phyloP scores from a whole-genome alignment of 2,329 filamentous ascomycete genomes.

The Claviceps sp. region DNA sequence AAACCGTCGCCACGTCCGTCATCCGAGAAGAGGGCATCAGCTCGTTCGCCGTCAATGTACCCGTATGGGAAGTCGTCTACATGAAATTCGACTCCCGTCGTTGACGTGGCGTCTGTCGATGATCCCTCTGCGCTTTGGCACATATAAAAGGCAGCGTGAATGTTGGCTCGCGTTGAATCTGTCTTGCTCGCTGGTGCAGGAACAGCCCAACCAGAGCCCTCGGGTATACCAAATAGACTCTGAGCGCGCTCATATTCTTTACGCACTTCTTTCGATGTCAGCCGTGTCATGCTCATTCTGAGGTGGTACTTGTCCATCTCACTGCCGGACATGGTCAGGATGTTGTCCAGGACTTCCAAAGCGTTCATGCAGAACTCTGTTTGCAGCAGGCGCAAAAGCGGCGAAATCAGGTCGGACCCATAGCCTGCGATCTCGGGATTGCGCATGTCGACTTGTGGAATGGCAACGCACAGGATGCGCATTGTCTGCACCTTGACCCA shows the following conservation, averaged over 20 bases:
- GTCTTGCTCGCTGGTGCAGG: slow-evolving; percentile 86
- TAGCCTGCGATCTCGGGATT: slow-evolving; percentile 81
- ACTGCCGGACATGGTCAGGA: slow-evolving; percentile 85
- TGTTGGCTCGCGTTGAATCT: slow-evolving; percentile 73
- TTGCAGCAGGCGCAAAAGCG: slow-evolving; percentile 74
- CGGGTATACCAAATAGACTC: slow-evolving; percentile 91
- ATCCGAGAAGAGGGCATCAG: slow-evolving; percentile 88
- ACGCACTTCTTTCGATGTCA: slow-evolving; percentile 69
- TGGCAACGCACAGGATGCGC: slow-evolving; percentile 71
- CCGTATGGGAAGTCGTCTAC: slow-evolving; percentile 76
- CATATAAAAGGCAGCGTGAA: slow-evolving; percentile 92
- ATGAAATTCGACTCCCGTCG: slow-evolving; percentile 85
- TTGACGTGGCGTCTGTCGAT: slow-evolving; percentile 47
- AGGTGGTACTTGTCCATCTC: slow-evolving; percentile 90
- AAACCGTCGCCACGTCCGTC: slow-evolving; percentile 59
- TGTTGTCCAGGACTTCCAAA: slow-evolving; percentile 80
- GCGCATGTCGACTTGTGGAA: slow-evolving; percentile 86
- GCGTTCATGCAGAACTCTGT: slow-evolving; percentile 92
- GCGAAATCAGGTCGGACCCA: slow-evolving; percentile 89
- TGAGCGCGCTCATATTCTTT: slow-evolving; percentile 94
- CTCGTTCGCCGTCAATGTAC: slow-evolving; percentile 65
- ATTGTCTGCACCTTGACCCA: slow-evolving; percentile 93
- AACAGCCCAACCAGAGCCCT: slow-evolving; percentile 91
- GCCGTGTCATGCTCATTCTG: slow-evolving; percentile 94
- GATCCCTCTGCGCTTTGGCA: slow-evolving; percentile 57